Base-by-base conservation (phyloP, 179 eudicot genomes). In the Patellifolia procumbens region DNA sequence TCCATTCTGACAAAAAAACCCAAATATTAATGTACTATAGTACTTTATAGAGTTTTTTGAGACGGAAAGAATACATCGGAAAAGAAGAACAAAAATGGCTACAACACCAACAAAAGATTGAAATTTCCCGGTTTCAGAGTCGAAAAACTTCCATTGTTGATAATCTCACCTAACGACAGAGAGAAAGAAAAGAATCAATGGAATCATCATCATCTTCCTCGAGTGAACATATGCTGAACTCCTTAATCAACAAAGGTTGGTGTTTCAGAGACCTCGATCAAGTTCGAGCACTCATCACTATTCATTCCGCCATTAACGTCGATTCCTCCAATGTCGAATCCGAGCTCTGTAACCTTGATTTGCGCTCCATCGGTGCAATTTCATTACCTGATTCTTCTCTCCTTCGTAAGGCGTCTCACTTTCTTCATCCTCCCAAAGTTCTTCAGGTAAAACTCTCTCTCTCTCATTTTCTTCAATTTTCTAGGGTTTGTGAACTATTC, bases 331-430 rank as follows among this genome's bases (percentile, higher is more conserved):
- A n/a, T n/a, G n/a, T 91, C 48, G 96, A 93, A 82, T 84, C 90
- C 16, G 95, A 91, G 83, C 91, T 93, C 22, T 84, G 85, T 58
- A 89, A 90, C 76, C 16, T 84, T 75, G 97, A 93, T 69, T 81
- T 90, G 66, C 85, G 89, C 52, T 81, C 89, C 22, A 55, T 93
- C 72, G 97, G 95, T 32, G 97, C 86, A 0, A 93, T 87, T 65
- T 87, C 90, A 10, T 80, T 93, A 26, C 97, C 97, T 0, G 92
- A 90, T 56, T 53, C 86, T 78, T 75, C 92, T 77, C 42, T 80
- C 37, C 86, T 85, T 13, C 89, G 92, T 39, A 90, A 90, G 34
- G 72, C 89, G 3, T 75, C 92, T 68, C 82, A 78, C 28, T 79
- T 90, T 74, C 86, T 74, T 11, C 89, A 81, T 9, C 76, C 85